Conservation (phyloP, 1,139 yeast species). For the Wickerhamiella pararugosa region DNA sequence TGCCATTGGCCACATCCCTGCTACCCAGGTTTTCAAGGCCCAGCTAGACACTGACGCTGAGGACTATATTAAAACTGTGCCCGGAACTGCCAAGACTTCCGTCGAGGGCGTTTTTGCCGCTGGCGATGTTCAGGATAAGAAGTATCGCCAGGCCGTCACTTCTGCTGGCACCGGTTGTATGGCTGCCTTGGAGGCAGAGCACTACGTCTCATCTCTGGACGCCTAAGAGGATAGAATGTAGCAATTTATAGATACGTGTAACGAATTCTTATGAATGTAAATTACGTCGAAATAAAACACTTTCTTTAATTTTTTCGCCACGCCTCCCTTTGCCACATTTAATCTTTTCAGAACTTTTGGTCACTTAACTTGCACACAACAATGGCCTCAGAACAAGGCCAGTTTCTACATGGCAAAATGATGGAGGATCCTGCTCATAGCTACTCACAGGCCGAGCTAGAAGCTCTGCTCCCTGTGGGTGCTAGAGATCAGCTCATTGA, state of each 20-base stretch:
- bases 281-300: no score
- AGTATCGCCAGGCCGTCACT: constrained; percentile 96
- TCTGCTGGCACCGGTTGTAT: constrained; percentile 99
- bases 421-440: constrained; percentile 30
- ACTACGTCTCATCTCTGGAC: constrained; percentile 59
- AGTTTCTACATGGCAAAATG: constrained; percentile 44
- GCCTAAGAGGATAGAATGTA: constrained; percentile 7
- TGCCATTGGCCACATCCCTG: constrained; percentile 96
- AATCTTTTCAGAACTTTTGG: background rate
- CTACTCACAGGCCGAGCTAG: constrained; percentile 47
- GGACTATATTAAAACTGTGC: constrained; percentile 77
- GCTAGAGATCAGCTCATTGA: constrained; percentile 33
- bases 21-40: constrained; percentile 61
- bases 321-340: background rate
- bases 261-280: no score
- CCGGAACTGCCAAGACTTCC: constrained; percentile 82
- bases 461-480: constrained; percentile 28
- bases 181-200: constrained; percentile 97
- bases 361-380: background rate
- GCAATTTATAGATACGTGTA: no score
- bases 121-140: constrained; percentile 96
- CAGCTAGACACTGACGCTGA: constrained; percentile 75
- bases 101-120: constrained; percentile 92
- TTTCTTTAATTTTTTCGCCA: no score
- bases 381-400: constrained; percentile 32